phyloP scores from a whole-genome alignment of 257 asterid genomes.

The Lycium ferocissimum region DNA sequence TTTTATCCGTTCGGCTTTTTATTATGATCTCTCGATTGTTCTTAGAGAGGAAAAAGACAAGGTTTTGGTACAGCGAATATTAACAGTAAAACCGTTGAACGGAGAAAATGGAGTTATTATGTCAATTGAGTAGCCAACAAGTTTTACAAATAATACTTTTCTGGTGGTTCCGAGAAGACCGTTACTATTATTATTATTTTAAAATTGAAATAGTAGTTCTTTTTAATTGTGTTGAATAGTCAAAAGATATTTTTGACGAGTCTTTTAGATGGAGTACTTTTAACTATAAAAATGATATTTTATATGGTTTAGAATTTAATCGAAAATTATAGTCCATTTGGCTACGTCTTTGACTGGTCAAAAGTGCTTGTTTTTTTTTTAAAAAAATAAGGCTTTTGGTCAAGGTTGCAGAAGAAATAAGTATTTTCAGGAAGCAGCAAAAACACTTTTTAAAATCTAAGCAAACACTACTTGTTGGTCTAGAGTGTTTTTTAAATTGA shows the following conservation, averaged over 20 bases:
- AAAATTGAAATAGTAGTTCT: not conserved
- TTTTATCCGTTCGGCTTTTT: not conserved
- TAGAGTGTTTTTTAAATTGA: too few species aligned
- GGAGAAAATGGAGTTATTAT: not conserved
- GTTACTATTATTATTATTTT: not conserved
- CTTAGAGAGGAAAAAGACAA: not conserved
- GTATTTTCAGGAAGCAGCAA: too few species aligned
- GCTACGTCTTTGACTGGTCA: too few species aligned
- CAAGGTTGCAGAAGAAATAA: too few species aligned
- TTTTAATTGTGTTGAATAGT: not conserved
- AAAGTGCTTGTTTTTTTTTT: too few species aligned
- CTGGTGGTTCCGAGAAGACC: not conserved
- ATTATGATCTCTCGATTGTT: not conserved
- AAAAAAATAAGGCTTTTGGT: too few species aligned
- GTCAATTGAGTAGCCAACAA: not conserved
- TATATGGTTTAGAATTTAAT: not conserved
- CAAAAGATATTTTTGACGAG: not conserved
- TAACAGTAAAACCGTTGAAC: not conserved
- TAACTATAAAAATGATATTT: not conserved
- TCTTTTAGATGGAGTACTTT: not conserved
- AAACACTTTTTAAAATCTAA: too few species aligned
- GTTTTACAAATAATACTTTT: not conserved
- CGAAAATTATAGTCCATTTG: too few species aligned
- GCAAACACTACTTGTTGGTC: too few species aligned
- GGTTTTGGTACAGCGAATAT: not conserved